phyloP scores from a whole-genome alignment of 768 basidiomycete genomes.

The Tremella mesenterica region DNA sequence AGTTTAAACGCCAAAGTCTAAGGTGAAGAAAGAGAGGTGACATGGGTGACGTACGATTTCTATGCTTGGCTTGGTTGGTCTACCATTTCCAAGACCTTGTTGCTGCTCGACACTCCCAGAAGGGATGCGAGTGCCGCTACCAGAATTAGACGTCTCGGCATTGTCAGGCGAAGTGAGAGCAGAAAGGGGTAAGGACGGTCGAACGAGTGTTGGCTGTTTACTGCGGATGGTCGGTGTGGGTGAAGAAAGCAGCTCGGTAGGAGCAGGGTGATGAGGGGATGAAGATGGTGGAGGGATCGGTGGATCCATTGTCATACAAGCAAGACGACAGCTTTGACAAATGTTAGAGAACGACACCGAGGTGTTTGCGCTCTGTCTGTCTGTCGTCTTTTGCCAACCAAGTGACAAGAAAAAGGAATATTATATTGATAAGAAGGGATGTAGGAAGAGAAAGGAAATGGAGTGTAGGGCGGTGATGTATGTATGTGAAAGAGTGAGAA shows the following conservation, averaged over 20 bases:
- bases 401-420: no score
- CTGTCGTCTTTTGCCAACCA: no score
- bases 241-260: slow-evolving; percentile 19
- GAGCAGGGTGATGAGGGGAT: no score
- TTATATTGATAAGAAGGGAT: no score
- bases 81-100: slow-evolving; percentile 15
- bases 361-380: no score
- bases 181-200: neutral
- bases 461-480: no score
- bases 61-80: slow-evolving; percentile 2
- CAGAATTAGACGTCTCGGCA: neutral
- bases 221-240: slow-evolving; percentile 24
- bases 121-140: neutral
- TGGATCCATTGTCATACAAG: neutral
- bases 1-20: neutral
- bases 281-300: no score
- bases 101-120: neutral
- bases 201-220: neutral
- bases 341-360: no score
- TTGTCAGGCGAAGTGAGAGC: neutral
- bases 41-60: neutral
- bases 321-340: no score
- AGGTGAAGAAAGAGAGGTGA: neutral
- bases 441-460: no score
- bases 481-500: no score